Evolutionary conservation across 768 basidiomycete genomes (phyloP), one percentile per base, ranked within the genome.

Genomic region (Tricholoma furcatifolium): DNA sequence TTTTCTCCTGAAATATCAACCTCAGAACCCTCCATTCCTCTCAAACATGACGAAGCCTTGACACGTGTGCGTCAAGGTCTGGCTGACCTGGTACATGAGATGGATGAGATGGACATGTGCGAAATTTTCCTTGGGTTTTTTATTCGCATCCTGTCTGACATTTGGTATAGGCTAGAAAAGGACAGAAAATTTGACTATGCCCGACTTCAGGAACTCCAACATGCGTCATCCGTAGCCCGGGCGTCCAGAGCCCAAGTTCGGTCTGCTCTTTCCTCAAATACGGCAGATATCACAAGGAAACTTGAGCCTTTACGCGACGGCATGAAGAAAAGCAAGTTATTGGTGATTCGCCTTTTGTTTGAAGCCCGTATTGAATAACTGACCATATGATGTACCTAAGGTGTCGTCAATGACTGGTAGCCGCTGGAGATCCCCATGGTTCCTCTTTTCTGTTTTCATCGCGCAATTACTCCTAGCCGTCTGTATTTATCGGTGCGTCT

Each of bases 101-200:
- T 89, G 56, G 76, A 76, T 36, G 84, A 82, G 24, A 69, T 78
- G 38, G 84, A 88, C 62, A 72, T 73, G 88, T 87, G 60, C 50
- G 24, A 42, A n/a, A 31, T 35, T 3, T 34, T 15, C 36, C 60
- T 57, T n/a, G 41, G 42, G 30, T 53, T 36, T 40, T 38, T 54
- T 9, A 18, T 40, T 43, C 50, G 18, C 48, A 53, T 44, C 49
- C 18, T 47, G 52, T 21, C 48, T 38, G 44, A 32, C 54, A 47
- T 17, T 43, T 30, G 12, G 20, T 38, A 35, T 48, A 50, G 55
- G 48, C 35, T 55, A 80, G 82, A 57, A 57, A 70, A 73, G 23
- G 67, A 71, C 50, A 35, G 64, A 7, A 57, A 62, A 12, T 55
- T 75, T 45, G 76, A 84, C 45, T 71, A 74, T 17, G 58, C 20